phyloP scores from a whole-genome alignment of 1,139 yeast genomes.

The Sugiyamaella paludigena region DNA sequence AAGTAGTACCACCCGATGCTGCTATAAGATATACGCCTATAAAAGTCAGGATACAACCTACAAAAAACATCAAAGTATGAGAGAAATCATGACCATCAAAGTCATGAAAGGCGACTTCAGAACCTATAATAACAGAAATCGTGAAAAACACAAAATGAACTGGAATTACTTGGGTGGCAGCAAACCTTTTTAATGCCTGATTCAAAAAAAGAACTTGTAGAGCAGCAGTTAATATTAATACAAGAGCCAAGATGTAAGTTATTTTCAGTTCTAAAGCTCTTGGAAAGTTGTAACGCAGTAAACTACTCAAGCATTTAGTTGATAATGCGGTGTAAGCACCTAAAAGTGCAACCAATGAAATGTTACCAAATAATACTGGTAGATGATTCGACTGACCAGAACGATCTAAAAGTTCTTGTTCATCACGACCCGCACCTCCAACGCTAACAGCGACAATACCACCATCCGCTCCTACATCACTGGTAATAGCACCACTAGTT shows the following conservation, averaged over 20 bases:
- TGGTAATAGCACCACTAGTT: no score
- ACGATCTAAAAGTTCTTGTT: no score
- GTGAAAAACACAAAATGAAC: slow-evolving; percentile 48
- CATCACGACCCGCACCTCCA: no score
- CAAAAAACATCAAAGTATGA: slow-evolving; percentile 31
- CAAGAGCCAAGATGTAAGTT: slow-evolving; percentile 34
- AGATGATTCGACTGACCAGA: no score
- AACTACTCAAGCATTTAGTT: slow-evolving; percentile 41
- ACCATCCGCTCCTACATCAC: no score
- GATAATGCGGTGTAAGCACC: slow-evolving; percentile 47
- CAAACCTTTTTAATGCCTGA: slow-evolving; percentile 40
- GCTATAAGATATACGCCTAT: slow-evolving; percentile 44
- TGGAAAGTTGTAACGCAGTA: slow-evolving; percentile 36
- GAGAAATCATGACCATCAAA: slow-evolving; percentile 34
- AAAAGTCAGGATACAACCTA: slow-evolving; percentile 41
- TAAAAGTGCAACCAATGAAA: slow-evolving; percentile 42
- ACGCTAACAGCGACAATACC: no score
- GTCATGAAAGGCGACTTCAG: slow-evolving; percentile 43
- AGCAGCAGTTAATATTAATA: slow-evolving; percentile 39
- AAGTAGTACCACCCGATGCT: neutral
- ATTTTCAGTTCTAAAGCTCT: slow-evolving; percentile 32
- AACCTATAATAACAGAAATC: slow-evolving; percentile 42
- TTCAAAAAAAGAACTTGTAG: slow-evolving; percentile 42
- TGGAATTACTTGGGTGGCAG: slow-evolving; percentile 47
- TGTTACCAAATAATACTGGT: slow-evolving; percentile 22